phyloP scores from a whole-genome alignment of 305 asterid species.

The Caryopteris hybrid region DNA sequence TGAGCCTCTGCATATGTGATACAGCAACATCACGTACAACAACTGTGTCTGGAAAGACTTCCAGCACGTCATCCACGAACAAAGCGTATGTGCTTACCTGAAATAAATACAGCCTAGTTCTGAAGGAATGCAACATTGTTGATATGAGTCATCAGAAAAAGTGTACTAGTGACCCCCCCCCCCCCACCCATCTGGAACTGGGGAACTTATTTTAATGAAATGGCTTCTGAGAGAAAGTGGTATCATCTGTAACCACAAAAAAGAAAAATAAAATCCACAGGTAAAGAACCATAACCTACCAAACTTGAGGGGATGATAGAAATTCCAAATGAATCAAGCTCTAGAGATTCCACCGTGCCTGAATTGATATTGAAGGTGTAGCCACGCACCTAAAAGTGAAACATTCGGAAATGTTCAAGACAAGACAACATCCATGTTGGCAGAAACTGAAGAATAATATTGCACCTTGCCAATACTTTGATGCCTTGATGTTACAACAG shows the following conservation, averaged over 20 bases:
- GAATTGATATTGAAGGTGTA: conserved; percentile 54
- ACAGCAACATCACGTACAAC: conserved; percentile 56
- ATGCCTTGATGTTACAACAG: conserved; percentile 43
- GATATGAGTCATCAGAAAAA: neutral
- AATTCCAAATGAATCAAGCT: conserved; percentile 69
- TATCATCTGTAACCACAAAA: neutral
- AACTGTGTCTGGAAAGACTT: conserved; percentile 45
- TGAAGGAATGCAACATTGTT: neutral
- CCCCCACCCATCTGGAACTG: too few species aligned
- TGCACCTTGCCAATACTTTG: conserved; percentile 57
- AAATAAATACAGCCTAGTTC: neutral
- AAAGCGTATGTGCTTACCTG: conserved; percentile 69
- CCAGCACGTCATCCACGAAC: conserved; percentile 54
- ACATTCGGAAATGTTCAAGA: neutral
- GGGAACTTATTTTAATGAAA: too few species aligned
- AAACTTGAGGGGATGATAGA: conserved; percentile 62
- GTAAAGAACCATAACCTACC: conserved; percentile 37
- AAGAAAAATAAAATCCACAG: too few species aligned
- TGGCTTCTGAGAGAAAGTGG: neutral
- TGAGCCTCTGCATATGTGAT: conserved; percentile 55
- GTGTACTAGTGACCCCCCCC: too few species aligned
- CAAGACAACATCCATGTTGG: conserved; percentile 1
- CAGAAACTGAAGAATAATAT: neutral
- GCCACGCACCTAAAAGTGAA: conserved; percentile 55
- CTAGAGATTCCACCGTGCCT: conserved; percentile 51